Base-by-base conservation (phyloP, 768 basidiomycete species). In the Lepiota subincarnata region DNA sequence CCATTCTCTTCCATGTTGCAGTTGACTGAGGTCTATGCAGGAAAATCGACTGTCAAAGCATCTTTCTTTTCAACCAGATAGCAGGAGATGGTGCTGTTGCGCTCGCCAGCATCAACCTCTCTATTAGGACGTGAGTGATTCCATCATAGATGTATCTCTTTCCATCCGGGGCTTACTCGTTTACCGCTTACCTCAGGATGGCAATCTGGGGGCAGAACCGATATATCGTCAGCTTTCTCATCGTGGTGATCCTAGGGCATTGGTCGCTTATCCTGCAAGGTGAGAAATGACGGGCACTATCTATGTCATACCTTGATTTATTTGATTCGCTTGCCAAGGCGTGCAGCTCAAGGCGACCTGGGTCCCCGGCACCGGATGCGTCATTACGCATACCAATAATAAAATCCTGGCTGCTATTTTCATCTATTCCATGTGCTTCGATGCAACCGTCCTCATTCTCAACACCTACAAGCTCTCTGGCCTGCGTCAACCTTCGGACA, bases 341-440 rank as follows among this genome's bases (percentile, higher is more conserved):
- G 73, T 85, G 4, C 73, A 81, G n/a, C 65, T 88, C 13, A 81
- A 74, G 42, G 83, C 82, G 0, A 48, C 53, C 2, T 88, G 84
- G 84, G 61, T 71, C 4, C 70, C 74, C 7, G 71, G 65, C 1
- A 48, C 62, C 10, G 70, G 73, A 0, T 89, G 87, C 62, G 69
- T 71, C 1, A 86, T 89, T 52, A 71, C 74, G 0, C 61, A 76
- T 26, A 84, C 85, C 6, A 79, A 84, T 62, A 88, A 81, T 64
- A 80, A 65, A 7, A 67, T 87, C 48, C 75, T 88, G 28, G 82
- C 84, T 4, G 81, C 83, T 2, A 83, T 83, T 3, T 89, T 87
- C 66, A 83, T 87, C 28, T 89, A 89, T 59, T 82, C 86, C 26
- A 89, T 89, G 87, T 72, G 73, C 61, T 87, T 89, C 62, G 87